phyloP scores from a whole-genome alignment of 805 yeast species.

The Cyberlindnera japonica region DNA sequence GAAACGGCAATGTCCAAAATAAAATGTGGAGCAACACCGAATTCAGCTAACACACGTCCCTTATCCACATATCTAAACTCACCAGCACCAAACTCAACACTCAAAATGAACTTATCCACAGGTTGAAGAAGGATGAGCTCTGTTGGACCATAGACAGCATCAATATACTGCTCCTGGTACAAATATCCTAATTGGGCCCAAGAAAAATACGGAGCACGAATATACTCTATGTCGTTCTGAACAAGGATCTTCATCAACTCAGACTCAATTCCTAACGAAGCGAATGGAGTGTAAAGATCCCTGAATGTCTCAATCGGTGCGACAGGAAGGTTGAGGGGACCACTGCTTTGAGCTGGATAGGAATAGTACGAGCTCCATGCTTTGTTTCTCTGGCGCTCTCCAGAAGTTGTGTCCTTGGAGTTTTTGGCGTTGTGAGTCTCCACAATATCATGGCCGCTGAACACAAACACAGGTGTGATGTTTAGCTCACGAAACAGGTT shows the following conservation, averaged over 20 bases:
- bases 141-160: constrained; percentile 80
- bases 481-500: constrained; percentile 53
- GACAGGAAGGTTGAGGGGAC: constrained; percentile 22
- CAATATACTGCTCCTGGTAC: constrained; percentile 51
- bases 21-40: constrained; percentile 58
- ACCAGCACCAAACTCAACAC: constrained; percentile 61
- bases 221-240: constrained; percentile 51
- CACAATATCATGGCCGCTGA: constrained; percentile 56
- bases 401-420: constrained; percentile 30
- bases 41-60: constrained; percentile 52
- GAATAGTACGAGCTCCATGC: constrained; percentile 40
- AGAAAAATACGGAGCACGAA: constrained; percentile 80
- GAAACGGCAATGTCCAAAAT: constrained; percentile 73
- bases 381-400: constrained; percentile 39
- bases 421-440: constrained; percentile 35
- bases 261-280: constrained; percentile 29
- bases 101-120: constrained; percentile 67
- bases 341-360: constrained; percentile 17
- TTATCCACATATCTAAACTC: constrained; percentile 68
- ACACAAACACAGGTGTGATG: constrained; percentile 77
- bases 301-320: constrained; percentile 47
- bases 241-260: neutral
- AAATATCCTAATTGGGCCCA: constrained; percentile 78
- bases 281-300: constrained; percentile 41
- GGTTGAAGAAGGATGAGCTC: constrained; percentile 63